Base-by-base conservation (phyloP, 2,329 filamentous ascomycete genomes). In the Allantophomopsis lycopodina region DNA sequence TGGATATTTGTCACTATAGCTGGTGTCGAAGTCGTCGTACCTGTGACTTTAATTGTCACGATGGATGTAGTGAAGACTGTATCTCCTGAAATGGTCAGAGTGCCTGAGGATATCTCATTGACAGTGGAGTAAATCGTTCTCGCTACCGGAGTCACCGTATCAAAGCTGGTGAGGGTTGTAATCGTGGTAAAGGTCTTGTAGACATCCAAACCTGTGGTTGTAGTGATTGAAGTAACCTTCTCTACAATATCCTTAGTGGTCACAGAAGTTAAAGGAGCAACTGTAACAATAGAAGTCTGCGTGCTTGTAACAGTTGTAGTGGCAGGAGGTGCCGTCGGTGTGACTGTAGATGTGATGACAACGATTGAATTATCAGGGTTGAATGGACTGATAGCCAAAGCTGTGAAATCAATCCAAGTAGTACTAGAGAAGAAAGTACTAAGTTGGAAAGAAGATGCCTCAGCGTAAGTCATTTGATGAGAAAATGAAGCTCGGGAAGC, bases 391-490 rank as follows among this genome's bases (percentile, higher is more conserved):
- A 55, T 52, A 39, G 55, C 49, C 13, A 64, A 49, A 31, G 55
- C 53, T 2, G 57, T 56, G 40, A 63, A 60, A 42, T 65, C 57
- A 45, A 65, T 64, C 57, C 60, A 65, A 6, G 55, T 52, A 2
- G 55, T 63, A 2, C 51, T 51, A 2, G 54, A 44, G 41, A 65
- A 64, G 48, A 65, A 64, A 42, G 50, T 59, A 6, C 52, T 48
- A 28, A 65, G 47, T 48, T 64, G 53, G 39, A 61, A 64, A 39
- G 61, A 54, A 18, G 52, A 53, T 14, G 58, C 60, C 32, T 56
- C 49, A 8, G 42, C 38, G 41, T 58, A 56, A 12, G 56, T 52
- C 32, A 63, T 50, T 46, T 62, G 55, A 16, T 56, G 49, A 2
- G 58, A 58, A 38, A 63, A 63, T 11, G 46, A 44, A 6, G 55